Percentiles rank a stretch among this genome's conserved stretches.
Evolutionary conservation across 2,329 filamentous ascomycete species (phyloP).

Genomic region (Fusarium sp.): DNA sequence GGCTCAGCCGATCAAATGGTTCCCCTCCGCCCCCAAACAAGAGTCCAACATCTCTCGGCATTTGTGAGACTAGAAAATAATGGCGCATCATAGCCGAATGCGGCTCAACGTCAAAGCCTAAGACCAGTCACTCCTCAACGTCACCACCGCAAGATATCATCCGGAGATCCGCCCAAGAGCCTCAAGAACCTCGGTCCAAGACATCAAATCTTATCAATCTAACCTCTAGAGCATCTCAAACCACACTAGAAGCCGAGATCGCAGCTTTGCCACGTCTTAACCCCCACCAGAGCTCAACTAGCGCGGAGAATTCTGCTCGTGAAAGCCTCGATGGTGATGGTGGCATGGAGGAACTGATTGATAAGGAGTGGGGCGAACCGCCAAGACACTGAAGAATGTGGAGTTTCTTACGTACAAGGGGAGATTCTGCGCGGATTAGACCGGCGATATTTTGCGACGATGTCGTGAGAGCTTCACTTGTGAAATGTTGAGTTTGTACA

Average conservation of each 20-base stretch:
- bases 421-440: slow-evolving; percentile 9
- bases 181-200: not conserved
- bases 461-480: not conserved
- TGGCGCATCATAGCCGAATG: not conserved
- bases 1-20: not conserved
- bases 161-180: not conserved
- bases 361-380: slow-evolving; percentile 33
- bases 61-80: not conserved
- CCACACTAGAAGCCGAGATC: slow-evolving; percentile 8
- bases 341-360: slow-evolving; percentile 38
- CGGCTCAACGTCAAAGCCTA: slow-evolving; percentile 1
- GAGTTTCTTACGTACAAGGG: slow-evolving; percentile 23
- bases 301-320: slow-evolving; percentile 22
- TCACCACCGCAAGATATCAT: slow-evolving; percentile 5
- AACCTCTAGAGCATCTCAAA: not conserved
- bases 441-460: not conserved
- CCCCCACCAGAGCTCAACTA: slow-evolving; percentile 18
- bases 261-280: not conserved
- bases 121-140: not conserved
- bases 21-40: not conserved
- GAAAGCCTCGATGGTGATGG: slow-evolving; percentile 24
- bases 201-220: slow-evolving; percentile 23
- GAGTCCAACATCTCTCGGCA: not conserved
- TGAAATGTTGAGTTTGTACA: not conserved
- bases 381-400: slow-evolving; percentile 3